phyloP scores from a whole-genome alignment of 2,329 filamentous ascomycete genomes.

The Zymoseptoria tritici region DNA sequence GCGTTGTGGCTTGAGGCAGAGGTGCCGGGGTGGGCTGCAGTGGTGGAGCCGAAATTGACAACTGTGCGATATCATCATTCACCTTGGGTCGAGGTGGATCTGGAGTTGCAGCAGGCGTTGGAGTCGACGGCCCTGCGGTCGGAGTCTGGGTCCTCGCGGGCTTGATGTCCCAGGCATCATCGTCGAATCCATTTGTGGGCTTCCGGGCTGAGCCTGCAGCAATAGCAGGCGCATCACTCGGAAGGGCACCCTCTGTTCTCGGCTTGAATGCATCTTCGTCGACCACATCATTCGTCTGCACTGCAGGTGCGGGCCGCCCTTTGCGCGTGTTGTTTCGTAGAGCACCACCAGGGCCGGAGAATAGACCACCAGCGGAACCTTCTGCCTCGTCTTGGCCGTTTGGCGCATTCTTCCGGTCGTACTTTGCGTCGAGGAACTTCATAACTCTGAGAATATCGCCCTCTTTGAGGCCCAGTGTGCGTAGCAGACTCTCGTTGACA shows the following conservation, averaged over 20 bases:
- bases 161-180: conserved; percentile 96
- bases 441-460: conserved; percentile 95
- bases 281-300: conserved; percentile 77
- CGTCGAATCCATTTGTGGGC: conserved; percentile 66
- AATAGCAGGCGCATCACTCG: conserved; percentile 41
- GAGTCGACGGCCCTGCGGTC: conserved; percentile 31
- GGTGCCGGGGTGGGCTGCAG: conserved; percentile 49
- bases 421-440: conserved; percentile 78
- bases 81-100: conserved; percentile 44
- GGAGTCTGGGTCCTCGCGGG: conserved; percentile 54
- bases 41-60: conserved; percentile 56
- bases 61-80: conserved; percentile 62
- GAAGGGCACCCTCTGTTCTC: conserved; percentile 39
- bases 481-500: conserved; percentile 72
- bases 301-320: conserved; percentile 76
- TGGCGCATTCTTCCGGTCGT: conserved; percentile 52
- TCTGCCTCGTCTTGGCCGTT: conserved; percentile 57
- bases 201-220: conserved; percentile 41
- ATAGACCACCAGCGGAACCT: conserved; percentile 60
- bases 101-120: conserved; percentile 28
- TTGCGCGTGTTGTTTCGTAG: conserved; percentile 93
- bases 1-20: conserved; percentile 34
- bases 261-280: conserved; percentile 78
- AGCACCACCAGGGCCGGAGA: conserved; percentile 85
- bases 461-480: conserved; percentile 87